Evolutionary conservation across 257 asterid species (phyloP).

Genomic region (Nicotiana benthamiana): DNA sequence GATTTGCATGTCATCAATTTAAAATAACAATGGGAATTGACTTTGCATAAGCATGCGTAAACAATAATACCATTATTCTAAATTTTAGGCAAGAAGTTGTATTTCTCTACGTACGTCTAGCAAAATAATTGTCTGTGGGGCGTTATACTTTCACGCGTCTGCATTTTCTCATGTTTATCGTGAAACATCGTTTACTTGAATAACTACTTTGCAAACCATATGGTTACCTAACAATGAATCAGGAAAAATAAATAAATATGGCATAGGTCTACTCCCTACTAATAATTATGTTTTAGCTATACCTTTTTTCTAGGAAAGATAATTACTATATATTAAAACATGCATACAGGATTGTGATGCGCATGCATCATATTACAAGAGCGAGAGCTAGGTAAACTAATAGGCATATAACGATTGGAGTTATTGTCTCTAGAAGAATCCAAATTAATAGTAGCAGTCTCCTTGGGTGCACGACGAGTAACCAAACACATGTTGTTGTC

Average conservation of each 20-base stretch:
- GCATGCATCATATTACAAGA: no score
- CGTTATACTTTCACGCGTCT: neutral
- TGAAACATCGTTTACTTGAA: neutral
- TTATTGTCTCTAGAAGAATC: no score
- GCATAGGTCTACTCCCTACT: neutral
- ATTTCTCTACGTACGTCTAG: neutral
- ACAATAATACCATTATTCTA: neutral
- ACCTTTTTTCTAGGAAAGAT: no score
- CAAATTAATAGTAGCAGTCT: no score
- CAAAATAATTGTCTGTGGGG: neutral
- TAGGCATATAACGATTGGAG: no score
- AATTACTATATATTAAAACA: no score
- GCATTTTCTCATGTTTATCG: neutral
- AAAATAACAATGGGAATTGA: neutral
- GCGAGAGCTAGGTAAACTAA: no score
- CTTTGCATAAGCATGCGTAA: conserved; percentile 5
- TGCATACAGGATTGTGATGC: no score
- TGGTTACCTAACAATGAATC: conserved; percentile 5
- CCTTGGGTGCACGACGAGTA: no score
- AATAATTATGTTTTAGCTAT: neutral
- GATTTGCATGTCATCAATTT: conserved; percentile 3
- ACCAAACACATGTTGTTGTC: no score
- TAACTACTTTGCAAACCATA: neutral
- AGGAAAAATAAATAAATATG: neutral
- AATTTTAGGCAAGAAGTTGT: conserved; percentile 1